A percentile compares a stretch with the other conserved stretches of the same genome.
These are phyloP conservation scores for Pythium grandisporangium DNA, from an alignment of 352 stramenopile genomes.

Conservation along the genomic window DNA sequence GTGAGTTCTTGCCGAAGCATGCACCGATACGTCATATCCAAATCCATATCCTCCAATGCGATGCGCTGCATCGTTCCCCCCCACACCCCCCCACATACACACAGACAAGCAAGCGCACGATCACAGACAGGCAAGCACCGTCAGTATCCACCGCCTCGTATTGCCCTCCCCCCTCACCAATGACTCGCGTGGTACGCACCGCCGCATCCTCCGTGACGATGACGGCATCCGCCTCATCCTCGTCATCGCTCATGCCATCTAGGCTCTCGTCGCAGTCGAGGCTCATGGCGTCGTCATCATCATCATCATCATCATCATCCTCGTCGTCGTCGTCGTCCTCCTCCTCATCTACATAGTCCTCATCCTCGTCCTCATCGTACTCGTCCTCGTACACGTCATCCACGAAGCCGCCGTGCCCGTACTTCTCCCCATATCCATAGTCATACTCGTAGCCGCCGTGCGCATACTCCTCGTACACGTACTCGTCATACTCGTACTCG, in stretches of 20 bases:
- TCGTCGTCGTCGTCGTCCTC: too few relatives aligned
- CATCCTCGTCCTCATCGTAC: too few relatives aligned
- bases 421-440: too few relatives aligned
- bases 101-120: too few relatives aligned
- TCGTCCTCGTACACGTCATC: too few relatives aligned
- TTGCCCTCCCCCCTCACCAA: background rate
- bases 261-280: constrained; percentile 81
- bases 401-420: too few relatives aligned
- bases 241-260: constrained; percentile 45
- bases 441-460: too few relatives aligned
- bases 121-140: too few relatives aligned
- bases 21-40: constrained; percentile 54
- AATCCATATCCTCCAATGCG: constrained; percentile 65
- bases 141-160: constrained; percentile 1
- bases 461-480: too few relatives aligned
- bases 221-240: constrained; percentile 19
- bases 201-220: constrained; percentile 17
- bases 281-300: constrained; percentile 11
- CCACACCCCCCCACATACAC: background rate
- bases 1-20: constrained; percentile 71
- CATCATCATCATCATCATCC: constrained; percentile 7
- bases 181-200: too few relatives aligned
- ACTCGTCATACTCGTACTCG: constrained; percentile 13
- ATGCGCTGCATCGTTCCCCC: constrained; percentile 28
- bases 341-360: too few relatives aligned